Conservation (phyloP, 192 early-diverging fungal genomes). For the Coemansia sp. region DNA sequence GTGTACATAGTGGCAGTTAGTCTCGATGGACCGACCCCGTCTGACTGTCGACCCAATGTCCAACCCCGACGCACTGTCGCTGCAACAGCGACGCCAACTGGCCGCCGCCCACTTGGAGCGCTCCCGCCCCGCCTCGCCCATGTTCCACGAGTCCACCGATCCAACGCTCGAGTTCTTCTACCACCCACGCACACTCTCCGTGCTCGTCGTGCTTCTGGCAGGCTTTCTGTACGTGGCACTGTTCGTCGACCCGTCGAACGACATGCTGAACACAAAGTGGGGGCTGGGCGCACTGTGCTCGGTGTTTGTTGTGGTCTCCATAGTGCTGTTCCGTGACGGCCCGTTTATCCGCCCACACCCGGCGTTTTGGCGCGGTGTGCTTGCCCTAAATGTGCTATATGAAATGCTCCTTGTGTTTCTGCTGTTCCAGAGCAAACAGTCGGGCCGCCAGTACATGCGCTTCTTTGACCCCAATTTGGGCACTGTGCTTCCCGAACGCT, state of each 20-base stretch:
- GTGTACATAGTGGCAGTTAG: not conserved
- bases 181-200: conserved; percentile 50
- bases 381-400: conserved; percentile 83
- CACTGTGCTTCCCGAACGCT: conserved; percentile 81
- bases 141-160: conserved; percentile 51
- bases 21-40: not conserved
- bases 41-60: not conserved
- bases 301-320: conserved; percentile 77
- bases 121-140: conserved; percentile 18
- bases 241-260: conserved; percentile 44
- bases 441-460: conserved; percentile 75
- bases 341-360: conserved; percentile 93
- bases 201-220: conserved; percentile 35
- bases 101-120: not conserved
- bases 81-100: conserved; percentile 1
- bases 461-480: conserved; percentile 82
- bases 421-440: conserved; percentile 90
- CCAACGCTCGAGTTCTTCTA: conserved; percentile 54
- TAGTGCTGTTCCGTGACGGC: conserved; percentile 90
- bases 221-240: conserved; percentile 54
- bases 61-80: not conserved
- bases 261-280: conserved; percentile 53
- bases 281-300: conserved; percentile 49
- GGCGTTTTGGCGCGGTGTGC: conserved; percentile 87
- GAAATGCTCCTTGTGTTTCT: conserved; percentile 87